Evolutionary conservation across 345 rosid genomes (phyloP).

Genomic region (Cardamine resedifolia): DNA sequence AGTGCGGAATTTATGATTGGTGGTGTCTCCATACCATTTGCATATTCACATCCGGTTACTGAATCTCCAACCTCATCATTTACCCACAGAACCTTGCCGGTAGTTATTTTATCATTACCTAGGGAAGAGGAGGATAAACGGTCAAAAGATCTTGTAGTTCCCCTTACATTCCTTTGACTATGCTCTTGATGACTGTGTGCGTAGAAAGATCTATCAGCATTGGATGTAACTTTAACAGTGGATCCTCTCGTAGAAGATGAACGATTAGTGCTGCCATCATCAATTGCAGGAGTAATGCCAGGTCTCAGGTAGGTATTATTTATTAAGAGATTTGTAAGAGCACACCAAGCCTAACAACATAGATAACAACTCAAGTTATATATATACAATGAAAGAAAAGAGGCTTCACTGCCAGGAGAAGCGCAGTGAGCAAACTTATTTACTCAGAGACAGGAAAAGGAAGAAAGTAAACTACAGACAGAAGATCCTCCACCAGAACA

Average conservation of each 20-base stretch:
- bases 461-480: constrained; percentile 9
- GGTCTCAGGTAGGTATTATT: constrained; percentile 59
- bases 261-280: constrained; percentile 29
- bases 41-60: constrained; percentile 19
- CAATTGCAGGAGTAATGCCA: constrained; percentile 54
- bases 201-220: constrained; percentile 28
- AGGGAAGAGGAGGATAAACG: constrained; percentile 35
- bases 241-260: constrained; percentile 39
- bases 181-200: constrained; percentile 30
- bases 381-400: neutral
- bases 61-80: constrained; percentile 38
- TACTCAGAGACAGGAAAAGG: neutral
- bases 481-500: neutral
- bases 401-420: neutral
- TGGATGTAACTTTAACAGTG: constrained; percentile 36
- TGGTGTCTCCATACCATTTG: constrained; percentile 36
- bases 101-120: constrained; percentile 24
- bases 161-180: constrained; percentile 30
- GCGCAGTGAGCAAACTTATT: neutral
- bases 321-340: constrained; percentile 56
- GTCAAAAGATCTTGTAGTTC: constrained; percentile 30
- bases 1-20: constrained; percentile 31
- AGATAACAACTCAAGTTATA: constrained; percentile 13
- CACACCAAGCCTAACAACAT: constrained; percentile 67
- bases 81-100: constrained; percentile 29